Base-by-base conservation (phyloP, 768 basidiomycete species). In the Rhodosporidiobolus sp. region DNA sequence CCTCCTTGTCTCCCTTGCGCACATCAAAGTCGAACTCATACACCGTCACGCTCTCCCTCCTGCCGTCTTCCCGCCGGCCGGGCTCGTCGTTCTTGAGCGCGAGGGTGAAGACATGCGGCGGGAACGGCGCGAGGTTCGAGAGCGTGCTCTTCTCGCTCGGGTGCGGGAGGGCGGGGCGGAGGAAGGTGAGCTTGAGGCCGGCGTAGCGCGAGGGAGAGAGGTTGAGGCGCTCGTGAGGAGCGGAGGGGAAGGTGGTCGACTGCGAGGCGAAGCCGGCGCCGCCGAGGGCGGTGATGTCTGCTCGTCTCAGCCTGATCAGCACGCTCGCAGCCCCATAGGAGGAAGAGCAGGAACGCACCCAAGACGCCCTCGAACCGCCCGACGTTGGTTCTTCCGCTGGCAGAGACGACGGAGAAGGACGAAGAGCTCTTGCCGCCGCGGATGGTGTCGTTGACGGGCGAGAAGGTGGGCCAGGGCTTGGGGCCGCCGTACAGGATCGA, bases 191-290 rank as follows among this genome's bases (percentile, higher is more conserved):
- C 30, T 52, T n/a, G 26, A 67, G 62, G 14, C 71, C 71, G 24
- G 56, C 16, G 50, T 52, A 46, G n/a, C 2, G 2, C 0, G 34
- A 38, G 32, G 35, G 52, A 28, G 63, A 26, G 58, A 72, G 54
- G 4, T 53, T 48, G 26, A 74, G 67, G 9, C 70, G 59, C 12
- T n/a, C n/a, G n/a, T n/a, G n/a, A n/a, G n/a, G n/a, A n/a, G 65
- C 10, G 38, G 67, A 57, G 14, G 53, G 20, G 55, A 61, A 65
- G 53, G 38, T 30, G 20, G 74, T 62, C 4, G 70, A 62, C 50
- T 76, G 77, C 17, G 76, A 77, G 22, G 77, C 77, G 67, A 78
- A 78, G 6, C 77, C 77, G 11, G 77, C 77, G n/a, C 77, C 77
- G 26, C 76, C 77, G 43, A 78, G 61, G 14, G 78, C 63, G 28